phyloP scores from a whole-genome alignment of 2,329 filamentous ascomycete species.

The Cladophialophora exuberans region DNA sequence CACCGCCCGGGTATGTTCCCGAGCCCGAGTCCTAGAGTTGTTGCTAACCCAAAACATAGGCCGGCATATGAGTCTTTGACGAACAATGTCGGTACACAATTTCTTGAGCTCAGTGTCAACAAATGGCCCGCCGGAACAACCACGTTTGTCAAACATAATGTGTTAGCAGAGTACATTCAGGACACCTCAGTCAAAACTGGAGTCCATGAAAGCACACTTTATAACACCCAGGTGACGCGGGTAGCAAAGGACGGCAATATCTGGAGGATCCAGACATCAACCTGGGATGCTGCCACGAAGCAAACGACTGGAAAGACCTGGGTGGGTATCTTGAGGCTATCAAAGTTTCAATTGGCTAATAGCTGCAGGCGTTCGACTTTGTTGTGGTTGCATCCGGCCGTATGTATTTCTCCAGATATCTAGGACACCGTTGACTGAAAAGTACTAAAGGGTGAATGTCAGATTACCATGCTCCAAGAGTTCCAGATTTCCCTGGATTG shows the following conservation, averaged over 20 bases:
- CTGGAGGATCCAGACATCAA: conserved; percentile 59
- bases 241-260: conserved; percentile 46
- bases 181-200: conserved; percentile 55
- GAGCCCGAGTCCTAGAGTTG: too few relatives aligned
- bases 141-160: conserved; percentile 61
- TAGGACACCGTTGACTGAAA: too few relatives aligned
- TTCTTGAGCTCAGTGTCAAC: conserved; percentile 54
- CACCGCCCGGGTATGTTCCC: too few relatives aligned
- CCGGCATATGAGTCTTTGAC: conserved; percentile 57
- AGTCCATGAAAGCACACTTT: conserved; percentile 55
- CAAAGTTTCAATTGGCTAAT: too few relatives aligned
- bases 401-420: too few relatives aligned
- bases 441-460: too few relatives aligned
- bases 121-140: conserved; percentile 63
- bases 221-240: conserved; percentile 61
- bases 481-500: conserved; percentile 55
- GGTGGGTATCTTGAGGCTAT: too few relatives aligned
- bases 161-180: conserved; percentile 64
- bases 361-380: too few relatives aligned
- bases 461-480: conserved; percentile 56
- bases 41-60: too few relatives aligned
- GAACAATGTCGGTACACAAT: conserved; percentile 57
- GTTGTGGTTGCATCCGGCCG: conserved; percentile 57
- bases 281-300: too few relatives aligned
- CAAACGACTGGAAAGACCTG: too few relatives aligned